Conservation (phyloP, 257 asterid species). For the Penstemon newberryi region DNA sequence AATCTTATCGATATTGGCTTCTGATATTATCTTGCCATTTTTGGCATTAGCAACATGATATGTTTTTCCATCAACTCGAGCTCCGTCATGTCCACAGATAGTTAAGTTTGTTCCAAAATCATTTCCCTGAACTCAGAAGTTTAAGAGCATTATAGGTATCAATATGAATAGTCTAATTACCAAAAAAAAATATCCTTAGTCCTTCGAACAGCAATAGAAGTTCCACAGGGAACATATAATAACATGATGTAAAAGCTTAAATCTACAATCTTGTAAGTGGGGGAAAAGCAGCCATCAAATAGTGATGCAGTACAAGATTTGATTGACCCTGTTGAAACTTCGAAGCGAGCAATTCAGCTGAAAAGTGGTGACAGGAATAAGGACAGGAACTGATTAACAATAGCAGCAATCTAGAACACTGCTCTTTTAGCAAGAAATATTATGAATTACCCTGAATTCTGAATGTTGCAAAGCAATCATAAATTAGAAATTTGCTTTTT, state of each 20-base stretch:
- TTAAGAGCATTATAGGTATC: constrained; percentile 20
- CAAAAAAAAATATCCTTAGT: background rate
- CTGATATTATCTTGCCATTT: constrained; percentile 29
- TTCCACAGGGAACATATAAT: background rate
- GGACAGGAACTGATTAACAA: background rate
- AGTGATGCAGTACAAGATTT: constrained; percentile 8
- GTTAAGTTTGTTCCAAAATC: constrained; percentile 25
- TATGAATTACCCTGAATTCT: constrained; percentile 16
- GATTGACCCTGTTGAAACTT: constrained; percentile 4
- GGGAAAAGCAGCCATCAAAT: background rate
- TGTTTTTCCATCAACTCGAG: constrained; percentile 25
- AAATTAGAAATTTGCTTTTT: background rate
- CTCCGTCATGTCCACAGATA: constrained; percentile 22
- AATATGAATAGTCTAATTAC: background rate
- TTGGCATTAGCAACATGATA: constrained; percentile 29
- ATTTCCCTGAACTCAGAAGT: constrained; percentile 41
- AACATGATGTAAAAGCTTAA: background rate
- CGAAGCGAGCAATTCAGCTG: constrained; percentile 2
- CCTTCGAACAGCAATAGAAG: background rate
- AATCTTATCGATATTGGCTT: constrained; percentile 30
- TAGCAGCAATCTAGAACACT: constrained; percentile 3
- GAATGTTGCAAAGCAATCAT: constrained; percentile 3
- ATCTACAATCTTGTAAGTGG: background rate
- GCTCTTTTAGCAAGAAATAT: constrained; percentile 4
- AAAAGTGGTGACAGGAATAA: background rate